These are phyloP conservation scores for Solanum corneliomulleri DNA, from an alignment of 257 asterid species.

Conservation along the genomic window DNA sequence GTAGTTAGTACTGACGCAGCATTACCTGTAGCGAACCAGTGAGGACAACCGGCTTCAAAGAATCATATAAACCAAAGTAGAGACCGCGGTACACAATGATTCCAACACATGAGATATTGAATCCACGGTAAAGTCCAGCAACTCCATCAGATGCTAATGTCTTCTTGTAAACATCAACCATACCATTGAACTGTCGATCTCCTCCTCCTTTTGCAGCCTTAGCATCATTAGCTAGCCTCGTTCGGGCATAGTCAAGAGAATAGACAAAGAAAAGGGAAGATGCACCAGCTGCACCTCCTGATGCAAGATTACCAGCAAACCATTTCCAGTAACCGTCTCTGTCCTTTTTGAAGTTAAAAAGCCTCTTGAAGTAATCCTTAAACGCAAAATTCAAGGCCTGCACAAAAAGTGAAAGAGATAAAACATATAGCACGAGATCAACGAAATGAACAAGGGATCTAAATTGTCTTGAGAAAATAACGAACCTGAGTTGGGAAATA, in stretches of 20 bases:
- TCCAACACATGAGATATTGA: slow-evolving; percentile 35
- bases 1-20: neutral
- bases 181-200: slow-evolving; percentile 29
- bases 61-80: slow-evolving; percentile 37
- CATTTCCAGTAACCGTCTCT: slow-evolving; percentile 38
- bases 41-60: slow-evolving; percentile 32
- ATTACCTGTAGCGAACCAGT: slow-evolving; percentile 23
- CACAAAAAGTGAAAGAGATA: neutral
- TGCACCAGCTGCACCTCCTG: slow-evolving; percentile 50
- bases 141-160: slow-evolving; percentile 30
- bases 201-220: slow-evolving; percentile 37
- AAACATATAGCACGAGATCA: neutral
- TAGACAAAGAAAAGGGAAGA: slow-evolving; percentile 34
- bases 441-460: neutral
- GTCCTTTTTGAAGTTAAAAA: slow-evolving; percentile 28
- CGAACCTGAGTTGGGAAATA: slow-evolving; percentile 37
- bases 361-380: slow-evolving; percentile 35
- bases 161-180: slow-evolving; percentile 33
- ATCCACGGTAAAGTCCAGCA: slow-evolving; percentile 39
- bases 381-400: slow-evolving; percentile 38
- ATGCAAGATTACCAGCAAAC: slow-evolving; percentile 31
- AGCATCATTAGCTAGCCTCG: slow-evolving; percentile 31
- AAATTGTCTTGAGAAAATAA: neutral
- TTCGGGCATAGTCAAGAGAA: slow-evolving; percentile 35
- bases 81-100: slow-evolving; percentile 40